Evolutionary conservation across 2,329 filamentous ascomycete species (phyloP), one percentile per base, ranked within the genome.

Genomic region (Ceratocystis cacaofunesta): DNA sequence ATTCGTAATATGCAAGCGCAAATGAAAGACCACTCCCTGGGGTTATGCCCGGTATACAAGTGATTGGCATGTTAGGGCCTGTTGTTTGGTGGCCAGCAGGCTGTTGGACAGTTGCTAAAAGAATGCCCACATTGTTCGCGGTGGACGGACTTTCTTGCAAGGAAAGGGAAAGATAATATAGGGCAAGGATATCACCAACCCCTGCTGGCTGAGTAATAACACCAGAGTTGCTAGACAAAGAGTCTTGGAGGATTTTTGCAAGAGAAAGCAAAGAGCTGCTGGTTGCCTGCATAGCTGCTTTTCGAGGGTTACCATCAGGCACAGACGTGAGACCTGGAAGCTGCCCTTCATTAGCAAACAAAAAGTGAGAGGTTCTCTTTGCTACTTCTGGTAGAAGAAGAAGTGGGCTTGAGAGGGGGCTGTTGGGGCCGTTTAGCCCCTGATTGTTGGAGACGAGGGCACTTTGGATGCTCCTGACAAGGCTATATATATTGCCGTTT

Each of bases 161-260:
- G 0, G 94, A 95, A 2, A 99, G 78, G 0, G 94, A 99, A 2
- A 99, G 80, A 72, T 99, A 99, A 74, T 99, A 99, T 12, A 99
- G 81, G 1, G 92, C 90, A 44, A 99, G 77, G 46, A 99, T 97
- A 71, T 99, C 94, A 52, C 90, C 85, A 28, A 97, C 90, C 1
- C 90, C 88, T 57, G 82, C 65, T 85, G 84, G 67, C 82, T 82
- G 25, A 83, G 76, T 10, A 82, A 77, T 48, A 77, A 77, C 10
- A 81, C 79, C 75, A 22, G 82, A 82, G 19, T 85, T 85, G 66
- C 84, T 90, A 1, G 92, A 90, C 84, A 96, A 92, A 36, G 89
- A 86, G 76, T 99, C 94, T 74, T 99, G 94, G 69, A 96, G 95
- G 44, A 99, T 99, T 75, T 99, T 99, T 25, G 94, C 94, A 50